Percentiles rank a stretch among this genome's conserved stretches.
Evolutionary conservation across 2,329 filamentous ascomycete species (phyloP).

Genomic region (Xylariales sp.): DNA sequence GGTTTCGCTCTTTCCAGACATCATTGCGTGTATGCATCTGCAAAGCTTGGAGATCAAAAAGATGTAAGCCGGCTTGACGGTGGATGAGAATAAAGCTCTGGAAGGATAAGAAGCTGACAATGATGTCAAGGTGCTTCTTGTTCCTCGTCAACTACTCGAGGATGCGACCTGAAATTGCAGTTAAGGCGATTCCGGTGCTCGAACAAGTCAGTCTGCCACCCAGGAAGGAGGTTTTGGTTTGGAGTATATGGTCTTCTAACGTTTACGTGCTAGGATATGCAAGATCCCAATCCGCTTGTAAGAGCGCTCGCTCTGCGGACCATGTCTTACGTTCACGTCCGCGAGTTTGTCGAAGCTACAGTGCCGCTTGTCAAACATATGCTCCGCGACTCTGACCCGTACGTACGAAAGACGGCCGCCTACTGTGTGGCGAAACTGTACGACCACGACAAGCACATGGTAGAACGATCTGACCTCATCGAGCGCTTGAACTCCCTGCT

Average conservation of each 20-base stretch:
- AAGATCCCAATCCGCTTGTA: conserved; percentile 86
- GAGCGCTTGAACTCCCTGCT: conserved; percentile 85
- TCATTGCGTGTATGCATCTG: conserved; percentile 93
- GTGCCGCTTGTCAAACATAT: conserved; percentile 79
- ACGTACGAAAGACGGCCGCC: conserved; percentile 94
- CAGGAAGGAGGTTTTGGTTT: neutral
- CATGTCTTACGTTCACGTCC: conserved; percentile 95
- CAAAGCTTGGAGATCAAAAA: conserved; percentile 98
- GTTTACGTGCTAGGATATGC: conserved; percentile 67
- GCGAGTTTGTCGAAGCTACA: conserved; percentile 90
- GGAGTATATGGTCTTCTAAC: conserved; percentile 7
- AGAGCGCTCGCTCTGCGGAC: conserved; percentile 88
- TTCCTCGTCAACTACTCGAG: conserved; percentile 96
- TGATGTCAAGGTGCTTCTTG: conserved; percentile 89
- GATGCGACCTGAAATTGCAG: conserved; percentile 87
- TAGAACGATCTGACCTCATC: conserved; percentile 88
- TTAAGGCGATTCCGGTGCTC: conserved; percentile 87
- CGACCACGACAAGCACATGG: conserved; percentile 87
- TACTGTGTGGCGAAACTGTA: conserved; percentile 97
- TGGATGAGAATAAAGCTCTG: too few relatives aligned
- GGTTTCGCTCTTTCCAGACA: conserved; percentile 93
- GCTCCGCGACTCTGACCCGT: conserved; percentile 83
- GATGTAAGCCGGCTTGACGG: too few relatives aligned
- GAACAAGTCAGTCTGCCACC: conserved; percentile 56
- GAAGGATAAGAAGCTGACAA: too few relatives aligned